Evolutionary conservation across 179 eudicot species (phyloP).

Genomic region (Beta corolliflora): DNA sequence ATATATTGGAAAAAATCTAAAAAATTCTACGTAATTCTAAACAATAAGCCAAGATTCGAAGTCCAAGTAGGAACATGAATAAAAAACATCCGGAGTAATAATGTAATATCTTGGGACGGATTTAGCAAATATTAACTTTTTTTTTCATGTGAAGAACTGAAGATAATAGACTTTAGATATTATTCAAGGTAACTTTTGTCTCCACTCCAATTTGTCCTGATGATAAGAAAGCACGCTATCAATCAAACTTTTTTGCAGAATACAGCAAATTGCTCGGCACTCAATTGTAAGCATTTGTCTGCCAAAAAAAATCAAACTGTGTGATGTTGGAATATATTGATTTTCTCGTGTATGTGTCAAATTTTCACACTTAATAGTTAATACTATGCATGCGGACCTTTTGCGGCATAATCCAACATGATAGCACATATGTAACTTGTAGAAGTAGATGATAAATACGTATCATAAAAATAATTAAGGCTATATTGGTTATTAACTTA

Average conservation of each 20-base stretch:
- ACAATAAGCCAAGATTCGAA: no score
- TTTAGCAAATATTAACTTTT: no score
- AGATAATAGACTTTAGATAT: neutral
- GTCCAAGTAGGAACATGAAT: no score
- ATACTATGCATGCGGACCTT: neutral
- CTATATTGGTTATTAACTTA: no score
- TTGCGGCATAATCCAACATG: neutral
- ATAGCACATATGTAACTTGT: no score
- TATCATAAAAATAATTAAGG: no score
- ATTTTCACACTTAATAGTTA: neutral
- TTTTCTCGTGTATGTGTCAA: neutral
- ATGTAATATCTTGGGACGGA: no score
- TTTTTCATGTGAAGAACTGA: neutral
- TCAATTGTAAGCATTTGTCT: neutral
- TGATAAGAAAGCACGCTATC: neutral
- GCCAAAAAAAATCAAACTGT: neutral
- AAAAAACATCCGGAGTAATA: no score
- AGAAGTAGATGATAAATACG: no score
- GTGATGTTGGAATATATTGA: neutral
- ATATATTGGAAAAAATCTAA: no score
- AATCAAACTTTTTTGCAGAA: neutral
- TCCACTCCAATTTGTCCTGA: neutral
- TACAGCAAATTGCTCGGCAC: neutral
- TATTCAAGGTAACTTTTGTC: conserved; percentile 9
- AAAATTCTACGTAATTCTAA: no score